Conservation (phyloP, 306 rosid species). For the Quercus cerris region DNA sequence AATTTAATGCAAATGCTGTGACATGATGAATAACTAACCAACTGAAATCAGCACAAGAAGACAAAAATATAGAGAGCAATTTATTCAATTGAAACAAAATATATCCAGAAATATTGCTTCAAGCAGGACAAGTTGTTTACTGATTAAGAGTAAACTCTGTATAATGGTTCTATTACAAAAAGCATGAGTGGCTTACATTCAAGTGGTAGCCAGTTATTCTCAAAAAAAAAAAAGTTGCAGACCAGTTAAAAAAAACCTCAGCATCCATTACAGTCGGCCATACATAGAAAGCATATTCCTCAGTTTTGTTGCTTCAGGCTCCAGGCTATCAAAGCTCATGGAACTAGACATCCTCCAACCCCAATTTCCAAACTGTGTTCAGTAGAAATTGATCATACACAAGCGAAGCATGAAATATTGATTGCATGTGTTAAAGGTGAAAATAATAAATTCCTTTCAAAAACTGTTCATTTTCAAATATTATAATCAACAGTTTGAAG, state of each 20-base stretch:
- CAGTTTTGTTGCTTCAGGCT: constrained; percentile 59
- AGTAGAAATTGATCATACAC: neutral
- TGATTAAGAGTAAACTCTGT: neutral
- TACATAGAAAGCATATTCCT: constrained; percentile 57
- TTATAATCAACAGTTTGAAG: no score
- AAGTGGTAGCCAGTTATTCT: neutral
- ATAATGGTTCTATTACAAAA: neutral
- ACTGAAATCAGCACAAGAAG: neutral
- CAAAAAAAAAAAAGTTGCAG: no score
- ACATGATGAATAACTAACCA: neutral
- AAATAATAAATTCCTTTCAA: neutral
- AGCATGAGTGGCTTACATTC: neutral
- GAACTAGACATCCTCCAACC: constrained; percentile 77
- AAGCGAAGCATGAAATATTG: neutral
- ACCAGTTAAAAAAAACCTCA: neutral
- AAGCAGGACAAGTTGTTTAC: neutral
- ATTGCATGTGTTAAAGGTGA: neutral
- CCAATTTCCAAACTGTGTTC: constrained; percentile 86
- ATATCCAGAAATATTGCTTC: neutral
- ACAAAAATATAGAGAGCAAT: neutral
- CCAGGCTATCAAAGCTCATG: constrained; percentile 66
- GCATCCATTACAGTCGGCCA: constrained; percentile 61
- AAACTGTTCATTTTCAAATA: no score
- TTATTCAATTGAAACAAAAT: neutral
- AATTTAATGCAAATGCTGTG: neutral